Base-by-base conservation (phyloP, 257 asterid species). In the Prunella vulgaris region DNA sequence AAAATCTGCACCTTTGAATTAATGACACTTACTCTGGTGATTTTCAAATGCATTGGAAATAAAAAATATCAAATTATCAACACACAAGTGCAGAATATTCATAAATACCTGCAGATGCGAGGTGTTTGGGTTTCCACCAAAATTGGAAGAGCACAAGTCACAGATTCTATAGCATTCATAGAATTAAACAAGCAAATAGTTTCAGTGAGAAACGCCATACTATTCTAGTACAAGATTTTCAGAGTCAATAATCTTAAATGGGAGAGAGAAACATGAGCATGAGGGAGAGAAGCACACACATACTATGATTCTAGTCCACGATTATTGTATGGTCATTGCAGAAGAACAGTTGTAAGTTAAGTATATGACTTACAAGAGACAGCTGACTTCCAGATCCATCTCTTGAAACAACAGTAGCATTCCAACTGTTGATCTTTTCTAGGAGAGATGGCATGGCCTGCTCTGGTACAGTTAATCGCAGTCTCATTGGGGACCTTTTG, bases 401-500 rank as follows among this genome's bases (percentile, higher is more conserved):
- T 74, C 69, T 83, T 56, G 94, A 87, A 70, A 84, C 76, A 77
- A 85, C 68, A 48, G 76, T 76, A 51, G 86, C 80, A 62, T 80
- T 87, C 96, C 94, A 90, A 17, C 60, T 82, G 70, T 69, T 78
- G 57, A 85, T 81, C 85, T 85, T 88, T 74, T 90, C 94, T 82
- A 85, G 32, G 62, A 90, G 78, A 40, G 81, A 38, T 10, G 83
- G 69, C 44, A 59, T 76, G 71, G 80, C 76, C 76, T 80, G 84
- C 64, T 67, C 84, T 13, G 92, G 87, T 46, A 86, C 84, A 70
- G 87, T 86, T 69, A 87, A 77, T 53, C 95, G 84, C 70, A 90
- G 78, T 81, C 91, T 88, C 97, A 90, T 93, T 7, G 99, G 96
- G 60, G 96, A 85, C 66, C 99, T 85, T 71, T 88, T 90, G 66